Evolutionary conservation across 2,329 filamentous ascomycete genomes (phyloP).

Genomic region (Myriosclerotinia scirpicola): DNA sequence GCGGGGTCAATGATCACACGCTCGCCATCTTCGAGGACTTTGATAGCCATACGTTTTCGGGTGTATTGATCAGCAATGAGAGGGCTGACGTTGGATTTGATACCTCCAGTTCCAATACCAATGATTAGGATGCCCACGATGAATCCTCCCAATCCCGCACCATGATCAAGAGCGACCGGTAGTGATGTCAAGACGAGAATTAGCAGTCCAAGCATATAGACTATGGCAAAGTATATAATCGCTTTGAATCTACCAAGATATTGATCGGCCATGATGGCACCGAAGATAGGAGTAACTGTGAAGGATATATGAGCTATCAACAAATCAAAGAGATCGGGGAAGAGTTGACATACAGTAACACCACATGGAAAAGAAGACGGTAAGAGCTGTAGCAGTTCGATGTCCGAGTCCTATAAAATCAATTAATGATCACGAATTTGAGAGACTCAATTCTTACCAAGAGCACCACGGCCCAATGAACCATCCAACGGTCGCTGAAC

Average conservation of each 20-base stretch:
- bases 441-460: constrained; percentile 36
- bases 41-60: constrained; percentile 46
- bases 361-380: constrained; percentile 51
- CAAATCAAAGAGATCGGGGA: background rate
- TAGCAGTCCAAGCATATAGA: constrained; percentile 53
- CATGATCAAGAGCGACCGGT: constrained; percentile 47
- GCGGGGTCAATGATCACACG: constrained; percentile 61
- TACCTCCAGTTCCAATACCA: constrained; percentile 49
- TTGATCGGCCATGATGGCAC: constrained; percentile 52
- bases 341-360: constrained; percentile 46
- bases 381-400: constrained; percentile 54
- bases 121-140: constrained; percentile 51
- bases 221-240: constrained; percentile 51
- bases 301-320: constrained; percentile 1
- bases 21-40: constrained; percentile 53
- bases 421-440: background rate
- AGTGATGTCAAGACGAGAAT: constrained; percentile 53
- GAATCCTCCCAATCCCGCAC: constrained; percentile 51
- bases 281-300: constrained; percentile 42
- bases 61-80: constrained; percentile 59
- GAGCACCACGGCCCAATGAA: constrained; percentile 45
- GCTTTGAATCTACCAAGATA: constrained; percentile 62
- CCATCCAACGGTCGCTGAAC: constrained; percentile 48
- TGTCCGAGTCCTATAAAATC: constrained; percentile 49
- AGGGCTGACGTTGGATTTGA: constrained; percentile 68